A percentile compares a stretch with the other conserved stretches of the same genome.
Conservation (phyloP, 2,329 filamentous ascomycete genomes). For the Teratosphaeria destructans region DNA sequence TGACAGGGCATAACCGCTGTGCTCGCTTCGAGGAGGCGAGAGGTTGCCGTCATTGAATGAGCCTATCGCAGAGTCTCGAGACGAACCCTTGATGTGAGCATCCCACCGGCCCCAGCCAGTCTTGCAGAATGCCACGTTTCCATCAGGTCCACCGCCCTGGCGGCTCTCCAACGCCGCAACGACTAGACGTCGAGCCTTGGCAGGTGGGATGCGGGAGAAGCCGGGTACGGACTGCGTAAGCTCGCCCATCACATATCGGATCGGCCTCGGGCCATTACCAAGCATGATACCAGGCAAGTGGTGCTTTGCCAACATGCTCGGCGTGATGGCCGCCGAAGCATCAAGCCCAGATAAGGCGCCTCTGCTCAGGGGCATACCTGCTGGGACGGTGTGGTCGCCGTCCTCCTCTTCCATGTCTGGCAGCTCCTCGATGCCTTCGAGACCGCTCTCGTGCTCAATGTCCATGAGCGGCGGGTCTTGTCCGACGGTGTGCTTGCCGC, state of each 20-base stretch:
- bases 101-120: constrained; percentile 97
- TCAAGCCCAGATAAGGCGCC: constrained; percentile 51
- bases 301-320: constrained; percentile 73
- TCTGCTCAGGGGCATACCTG: constrained; percentile 33
- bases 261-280: constrained; percentile 80
- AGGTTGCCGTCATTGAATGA: constrained; percentile 26
- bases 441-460: neutral
- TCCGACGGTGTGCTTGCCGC: constrained; percentile 55
- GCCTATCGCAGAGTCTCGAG: constrained; percentile 26
- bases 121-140: constrained; percentile 81
- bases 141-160: constrained; percentile 47
- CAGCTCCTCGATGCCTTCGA: constrained; percentile 61
- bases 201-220: constrained; percentile 77
- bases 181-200: constrained; percentile 81
- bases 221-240: constrained; percentile 87
- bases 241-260: constrained; percentile 91
- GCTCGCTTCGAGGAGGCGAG: constrained; percentile 43
- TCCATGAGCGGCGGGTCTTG: constrained; percentile 30
- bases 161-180: constrained; percentile 85
- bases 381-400: constrained; percentile 30
- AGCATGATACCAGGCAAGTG: constrained; percentile 86
- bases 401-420: constrained; percentile 53
- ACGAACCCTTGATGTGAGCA: constrained; percentile 56
- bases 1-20: constrained; percentile 26
- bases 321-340: constrained; percentile 71